Conservation (phyloP, 2,329 filamentous ascomycete genomes). For the Purpureocillium takamizusanense region DNA sequence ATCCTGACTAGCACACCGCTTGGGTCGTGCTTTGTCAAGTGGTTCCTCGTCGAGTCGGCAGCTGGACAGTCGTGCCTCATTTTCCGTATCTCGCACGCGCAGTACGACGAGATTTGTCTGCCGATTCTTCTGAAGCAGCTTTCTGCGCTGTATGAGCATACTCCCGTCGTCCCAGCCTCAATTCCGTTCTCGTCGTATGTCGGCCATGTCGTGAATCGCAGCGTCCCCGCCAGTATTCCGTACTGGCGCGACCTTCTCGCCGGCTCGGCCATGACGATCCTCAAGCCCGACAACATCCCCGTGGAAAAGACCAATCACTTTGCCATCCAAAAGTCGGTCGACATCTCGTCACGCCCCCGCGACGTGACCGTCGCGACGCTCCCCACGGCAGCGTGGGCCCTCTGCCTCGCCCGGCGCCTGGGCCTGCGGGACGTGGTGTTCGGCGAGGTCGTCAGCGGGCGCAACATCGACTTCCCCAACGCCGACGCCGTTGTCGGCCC, state of each 20-base stretch:
- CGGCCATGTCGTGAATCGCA: slow-evolving; percentile 28
- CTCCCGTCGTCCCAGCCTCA: slow-evolving; percentile 17
- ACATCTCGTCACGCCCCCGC: slow-evolving; percentile 37
- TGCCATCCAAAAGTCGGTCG: slow-evolving; percentile 30
- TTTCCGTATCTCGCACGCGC: slow-evolving; percentile 58
- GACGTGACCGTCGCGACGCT: slow-evolving; percentile 56
- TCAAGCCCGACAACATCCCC: slow-evolving; percentile 28
- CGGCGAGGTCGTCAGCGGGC: slow-evolving; percentile 56
- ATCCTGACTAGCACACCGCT: slow-evolving; percentile 45
- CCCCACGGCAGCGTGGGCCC: slow-evolving; percentile 58
- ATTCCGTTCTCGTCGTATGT: slow-evolving; percentile 38
- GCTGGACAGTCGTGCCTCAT: slow-evolving; percentile 33
- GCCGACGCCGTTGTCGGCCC: slow-evolving; percentile 53
- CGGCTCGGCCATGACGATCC: slow-evolving; percentile 40
- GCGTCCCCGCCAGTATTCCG: slow-evolving; percentile 38
- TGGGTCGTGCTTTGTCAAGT: slow-evolving; percentile 52
- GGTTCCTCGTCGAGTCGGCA: slow-evolving; percentile 38
- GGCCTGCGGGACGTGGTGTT: slow-evolving; percentile 50
- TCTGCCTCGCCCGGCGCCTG: slow-evolving; percentile 49
- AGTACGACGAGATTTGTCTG: slow-evolving; percentile 61
- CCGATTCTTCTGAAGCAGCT: slow-evolving; percentile 53
- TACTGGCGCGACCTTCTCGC: slow-evolving; percentile 54
- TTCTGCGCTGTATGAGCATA: slow-evolving; percentile 32
- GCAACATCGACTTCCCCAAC: slow-evolving; percentile 46
- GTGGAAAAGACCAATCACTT: slow-evolving; percentile 27